Conservation (phyloP, 495 filamentous ascomycete genomes). For the Podospora conica region DNA sequence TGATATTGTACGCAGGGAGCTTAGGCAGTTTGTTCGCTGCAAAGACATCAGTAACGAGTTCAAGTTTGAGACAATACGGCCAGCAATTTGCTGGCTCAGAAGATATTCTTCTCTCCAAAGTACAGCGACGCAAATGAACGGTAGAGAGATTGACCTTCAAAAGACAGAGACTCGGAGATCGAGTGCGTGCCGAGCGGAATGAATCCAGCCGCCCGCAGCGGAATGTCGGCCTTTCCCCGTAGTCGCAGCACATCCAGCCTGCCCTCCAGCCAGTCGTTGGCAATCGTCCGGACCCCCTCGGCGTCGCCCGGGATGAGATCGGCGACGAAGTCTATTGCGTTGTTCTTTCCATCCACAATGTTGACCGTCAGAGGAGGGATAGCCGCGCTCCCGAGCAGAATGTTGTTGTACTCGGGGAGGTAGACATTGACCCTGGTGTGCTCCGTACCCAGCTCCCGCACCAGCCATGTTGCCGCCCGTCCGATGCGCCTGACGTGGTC, state of each 20-base stretch:
- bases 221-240: conserved; percentile 61
- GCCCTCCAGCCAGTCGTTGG: conserved; percentile 82
- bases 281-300: conserved; percentile 71
- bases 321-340: conserved; percentile 68
- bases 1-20: conserved; percentile 72
- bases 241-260: conserved; percentile 60
- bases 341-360: conserved; percentile 70
- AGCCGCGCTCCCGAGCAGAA: conserved; percentile 68
- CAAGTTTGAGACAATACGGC: neutral
- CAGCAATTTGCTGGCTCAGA: conserved; percentile 21
- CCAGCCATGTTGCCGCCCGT: conserved; percentile 74
- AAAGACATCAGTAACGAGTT: conserved; percentile 27
- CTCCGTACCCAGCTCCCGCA: conserved; percentile 60
- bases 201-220: conserved; percentile 70
- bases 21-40: conserved; percentile 61
- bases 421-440: conserved; percentile 67
- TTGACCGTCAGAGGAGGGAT: conserved; percentile 67
- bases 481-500: conserved; percentile 67
- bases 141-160: conserved; percentile 73
- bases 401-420: conserved; percentile 74
- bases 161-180: conserved; percentile 61
- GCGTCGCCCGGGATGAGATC: conserved; percentile 69
- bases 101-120: conserved; percentile 43
- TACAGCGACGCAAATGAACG: conserved; percentile 48
- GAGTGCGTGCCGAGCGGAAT: conserved; percentile 67